These are phyloP conservation scores for Colletotrichum euphorbiae DNA, from an alignment of 2,329 filamentous ascomycete genomes.

Conservation along the genomic window DNA sequence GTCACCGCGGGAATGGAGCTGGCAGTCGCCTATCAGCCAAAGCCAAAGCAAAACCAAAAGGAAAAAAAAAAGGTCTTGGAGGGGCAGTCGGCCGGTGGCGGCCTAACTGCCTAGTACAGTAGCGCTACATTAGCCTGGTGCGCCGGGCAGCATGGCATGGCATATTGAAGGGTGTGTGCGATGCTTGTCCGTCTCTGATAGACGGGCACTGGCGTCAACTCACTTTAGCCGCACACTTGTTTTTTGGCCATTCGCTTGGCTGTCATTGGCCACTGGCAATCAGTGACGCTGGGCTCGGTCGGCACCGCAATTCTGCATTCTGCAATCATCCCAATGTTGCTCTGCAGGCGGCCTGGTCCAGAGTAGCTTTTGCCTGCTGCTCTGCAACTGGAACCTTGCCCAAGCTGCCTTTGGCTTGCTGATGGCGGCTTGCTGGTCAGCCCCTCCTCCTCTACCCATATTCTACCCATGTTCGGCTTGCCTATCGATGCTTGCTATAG, in stretches of 20 bases:
- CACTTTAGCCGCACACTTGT: slow-evolving; percentile 29
- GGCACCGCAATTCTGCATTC: slow-evolving; percentile 27
- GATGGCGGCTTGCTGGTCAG: slow-evolving; percentile 24
- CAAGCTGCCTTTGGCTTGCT: slow-evolving; percentile 12
- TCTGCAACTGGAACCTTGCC: slow-evolving; percentile 6
- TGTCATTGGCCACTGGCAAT: slow-evolving; percentile 28
- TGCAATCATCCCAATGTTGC: slow-evolving; percentile 34
- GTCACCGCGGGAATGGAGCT: slow-evolving; percentile 38
- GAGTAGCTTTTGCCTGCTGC: slow-evolving; percentile 2
- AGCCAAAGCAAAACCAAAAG: slow-evolving; percentile 33
- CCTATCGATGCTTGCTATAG: slow-evolving; percentile 7
- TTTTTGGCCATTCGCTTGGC: slow-evolving; percentile 26
- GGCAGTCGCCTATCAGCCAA: slow-evolving; percentile 38
- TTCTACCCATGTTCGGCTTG: slow-evolving; percentile 15
- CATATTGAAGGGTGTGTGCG: slow-evolving; percentile 12
- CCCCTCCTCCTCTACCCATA: slow-evolving; percentile 1
- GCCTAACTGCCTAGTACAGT: slow-evolving; percentile 20
- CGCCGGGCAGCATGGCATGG: slow-evolving; percentile 5
- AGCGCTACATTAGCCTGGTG: not conserved
- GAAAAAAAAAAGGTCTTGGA: slow-evolving; percentile 27
- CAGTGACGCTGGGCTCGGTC: slow-evolving; percentile 17
- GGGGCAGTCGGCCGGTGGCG: slow-evolving; percentile 38
- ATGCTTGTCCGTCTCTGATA: slow-evolving; percentile 36
- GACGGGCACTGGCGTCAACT: slow-evolving; percentile 24
- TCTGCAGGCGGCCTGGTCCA: slow-evolving; percentile 20